These are phyloP conservation scores for Hevea brasiliensis DNA, from an alignment of 345 rosid genomes.

Conservation along the genomic window DNA sequence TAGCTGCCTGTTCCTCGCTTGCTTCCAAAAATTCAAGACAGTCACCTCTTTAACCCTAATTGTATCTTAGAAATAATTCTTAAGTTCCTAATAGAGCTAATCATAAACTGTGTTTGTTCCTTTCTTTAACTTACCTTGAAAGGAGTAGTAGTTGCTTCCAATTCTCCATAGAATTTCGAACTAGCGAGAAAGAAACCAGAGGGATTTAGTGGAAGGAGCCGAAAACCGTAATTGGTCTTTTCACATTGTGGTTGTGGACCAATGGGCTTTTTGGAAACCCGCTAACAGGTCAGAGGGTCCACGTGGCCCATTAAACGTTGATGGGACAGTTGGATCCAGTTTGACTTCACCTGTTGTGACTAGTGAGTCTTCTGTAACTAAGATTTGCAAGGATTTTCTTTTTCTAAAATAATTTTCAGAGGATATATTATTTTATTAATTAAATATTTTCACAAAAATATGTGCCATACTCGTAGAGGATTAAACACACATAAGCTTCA, in stretches of 20 bases:
- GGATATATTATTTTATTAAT: no score
- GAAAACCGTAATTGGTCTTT: background rate
- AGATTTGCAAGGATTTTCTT: no score
- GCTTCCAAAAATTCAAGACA: background rate
- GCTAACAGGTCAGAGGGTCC: background rate
- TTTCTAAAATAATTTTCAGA: no score
- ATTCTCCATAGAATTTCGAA: conserved; percentile 18
- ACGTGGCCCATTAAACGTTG: background rate
- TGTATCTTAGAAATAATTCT: no score
- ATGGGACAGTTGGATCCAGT: background rate
- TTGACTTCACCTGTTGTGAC: background rate
- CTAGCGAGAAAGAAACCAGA: background rate
- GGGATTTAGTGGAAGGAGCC: background rate
- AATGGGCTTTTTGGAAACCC: background rate
- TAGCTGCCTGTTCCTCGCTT: background rate
- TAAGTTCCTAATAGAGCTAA: no score
- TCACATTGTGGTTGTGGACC: background rate
- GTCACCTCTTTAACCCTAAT: background rate
- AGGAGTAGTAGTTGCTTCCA: conserved; percentile 41
- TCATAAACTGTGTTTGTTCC: no score
- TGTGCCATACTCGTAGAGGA: no score
- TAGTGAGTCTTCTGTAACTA: no score
- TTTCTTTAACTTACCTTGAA: conserved; percentile 40
- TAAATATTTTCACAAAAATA: no score
- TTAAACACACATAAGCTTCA: no score